Evolutionary conservation across 768 basidiomycete species (phyloP).

Genomic region (Tricholoma flavovirens): DNA sequence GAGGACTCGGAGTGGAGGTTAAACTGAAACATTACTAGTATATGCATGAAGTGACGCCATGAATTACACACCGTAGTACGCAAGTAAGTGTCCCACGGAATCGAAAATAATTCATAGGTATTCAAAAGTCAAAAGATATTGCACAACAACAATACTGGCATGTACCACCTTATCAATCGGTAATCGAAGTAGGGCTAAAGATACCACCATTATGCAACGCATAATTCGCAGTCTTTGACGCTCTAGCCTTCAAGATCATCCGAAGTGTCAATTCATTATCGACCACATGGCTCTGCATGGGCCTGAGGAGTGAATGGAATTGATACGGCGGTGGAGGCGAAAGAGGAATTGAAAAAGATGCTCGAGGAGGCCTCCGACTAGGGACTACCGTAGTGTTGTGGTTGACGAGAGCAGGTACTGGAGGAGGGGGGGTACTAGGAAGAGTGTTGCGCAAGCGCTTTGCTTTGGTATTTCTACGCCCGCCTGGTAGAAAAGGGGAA

Average conservation of each 20-base stretch:
- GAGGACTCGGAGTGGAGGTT: too few species aligned
- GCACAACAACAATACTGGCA: neutral
- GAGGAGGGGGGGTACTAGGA: neutral
- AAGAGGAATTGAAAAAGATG: conserved; percentile 1
- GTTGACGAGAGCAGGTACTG: neutral
- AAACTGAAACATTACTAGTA: too few species aligned
- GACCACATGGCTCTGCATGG: neutral
- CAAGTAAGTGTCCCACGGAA: neutral
- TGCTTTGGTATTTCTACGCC: conserved; percentile 2
- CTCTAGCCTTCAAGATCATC: conserved; percentile 12
- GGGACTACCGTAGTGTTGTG: neutral
- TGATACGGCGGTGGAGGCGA: conserved; percentile 1
- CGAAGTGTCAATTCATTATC: neutral
- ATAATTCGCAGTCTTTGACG: conserved; percentile 13
- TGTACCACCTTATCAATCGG: neutral
- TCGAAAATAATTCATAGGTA: neutral
- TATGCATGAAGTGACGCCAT: too few species aligned
- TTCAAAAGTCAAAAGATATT: neutral
- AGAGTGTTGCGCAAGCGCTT: conserved; percentile 6
- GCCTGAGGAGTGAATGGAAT: neutral
- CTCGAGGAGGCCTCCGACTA: neutral
- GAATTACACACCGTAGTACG: neutral
- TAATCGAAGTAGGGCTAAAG: conserved; percentile 9
- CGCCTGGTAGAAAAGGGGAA: conserved; percentile 10
- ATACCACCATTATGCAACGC: conserved; percentile 13